Conservation (phyloP, 148 eudicot genomes). For the Camellia granthamiana region DNA sequence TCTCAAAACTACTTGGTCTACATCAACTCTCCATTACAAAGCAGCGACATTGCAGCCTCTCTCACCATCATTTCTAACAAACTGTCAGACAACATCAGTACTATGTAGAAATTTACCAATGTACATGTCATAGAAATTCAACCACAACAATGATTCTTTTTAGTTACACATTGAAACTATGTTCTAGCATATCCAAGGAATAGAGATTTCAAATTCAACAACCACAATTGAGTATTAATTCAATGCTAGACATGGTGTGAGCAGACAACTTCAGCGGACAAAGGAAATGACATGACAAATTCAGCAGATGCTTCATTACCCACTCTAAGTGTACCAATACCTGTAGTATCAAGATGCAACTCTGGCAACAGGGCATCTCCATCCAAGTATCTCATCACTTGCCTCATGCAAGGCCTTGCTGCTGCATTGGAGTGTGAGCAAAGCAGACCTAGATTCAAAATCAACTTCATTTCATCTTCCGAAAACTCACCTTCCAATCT, state of each 20-base stretch:
- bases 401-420: constrained; percentile 41
- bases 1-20: too few relatives aligned
- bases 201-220: neutral
- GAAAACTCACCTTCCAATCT: constrained; percentile 23
- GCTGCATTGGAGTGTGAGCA: constrained; percentile 35
- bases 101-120: too few relatives aligned
- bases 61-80: too few relatives aligned
- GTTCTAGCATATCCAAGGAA: too few relatives aligned
- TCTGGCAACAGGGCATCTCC: constrained; percentile 16
- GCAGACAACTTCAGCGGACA: neutral
- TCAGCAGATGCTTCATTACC: neutral
- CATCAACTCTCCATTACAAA: too few relatives aligned
- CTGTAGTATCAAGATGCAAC: constrained; percentile 11
- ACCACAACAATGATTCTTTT: too few relatives aligned
- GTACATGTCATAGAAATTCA: too few relatives aligned
- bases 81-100: too few relatives aligned
- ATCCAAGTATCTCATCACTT: constrained; percentile 30
- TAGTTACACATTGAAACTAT: too few relatives aligned
- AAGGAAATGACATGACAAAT: neutral
- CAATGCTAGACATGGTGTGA: neutral
- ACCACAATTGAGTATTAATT: neutral
- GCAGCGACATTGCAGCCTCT: too few relatives aligned
- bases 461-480: constrained; percentile 30
- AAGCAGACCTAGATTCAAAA: constrained; percentile 34
- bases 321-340: neutral